A percentile compares a stretch with the other conserved stretches of the same genome.
phyloP scores from a whole-genome alignment of 108 stramenopile genomes.

The Skeletonema potamos region DNA sequence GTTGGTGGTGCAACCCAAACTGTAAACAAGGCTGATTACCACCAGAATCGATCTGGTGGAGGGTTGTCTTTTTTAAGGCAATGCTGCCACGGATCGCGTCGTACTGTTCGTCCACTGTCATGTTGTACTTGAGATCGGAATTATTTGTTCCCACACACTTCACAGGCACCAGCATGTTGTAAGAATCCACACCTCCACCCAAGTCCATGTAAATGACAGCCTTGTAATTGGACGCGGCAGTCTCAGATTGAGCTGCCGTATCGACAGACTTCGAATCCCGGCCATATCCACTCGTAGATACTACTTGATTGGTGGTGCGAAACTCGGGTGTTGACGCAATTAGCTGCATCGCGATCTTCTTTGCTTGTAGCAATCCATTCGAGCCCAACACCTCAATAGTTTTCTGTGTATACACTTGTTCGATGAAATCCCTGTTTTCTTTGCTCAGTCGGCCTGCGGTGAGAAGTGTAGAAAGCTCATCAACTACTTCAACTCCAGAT shows the following conservation, averaged over 20 bases:
- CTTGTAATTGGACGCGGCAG: conserved; percentile 46
- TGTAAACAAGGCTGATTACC: conserved; percentile 39
- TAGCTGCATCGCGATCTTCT: conserved; percentile 33
- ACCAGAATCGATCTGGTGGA: conserved; percentile 34
- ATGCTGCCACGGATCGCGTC: conserved; percentile 36
- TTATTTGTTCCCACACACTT: neutral
- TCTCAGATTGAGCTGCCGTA: conserved; percentile 2
- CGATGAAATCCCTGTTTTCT: conserved; percentile 18
- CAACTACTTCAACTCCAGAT: conserved; percentile 32
- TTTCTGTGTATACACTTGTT: conserved; percentile 22
- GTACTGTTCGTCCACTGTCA: conserved; percentile 43
- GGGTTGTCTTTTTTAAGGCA: conserved; percentile 9
- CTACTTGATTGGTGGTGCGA: conserved; percentile 51
- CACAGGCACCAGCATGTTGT: conserved; percentile 57
- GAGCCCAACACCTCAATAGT: conserved; percentile 1
- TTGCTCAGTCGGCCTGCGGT: conserved; percentile 56
- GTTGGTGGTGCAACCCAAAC: conserved; percentile 49
- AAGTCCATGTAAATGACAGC: conserved; percentile 60
- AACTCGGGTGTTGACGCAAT: conserved; percentile 61
- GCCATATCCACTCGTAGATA: conserved; percentile 20
- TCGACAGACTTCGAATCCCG: neutral
- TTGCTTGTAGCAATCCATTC: neutral
- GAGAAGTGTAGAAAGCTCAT: conserved; percentile 54
- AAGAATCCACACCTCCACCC: conserved; percentile 61
- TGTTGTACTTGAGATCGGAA: conserved; percentile 8